Evolutionary conservation across 305 asterid species (phyloP).

Genomic region (Fraxinus albicans): DNA sequence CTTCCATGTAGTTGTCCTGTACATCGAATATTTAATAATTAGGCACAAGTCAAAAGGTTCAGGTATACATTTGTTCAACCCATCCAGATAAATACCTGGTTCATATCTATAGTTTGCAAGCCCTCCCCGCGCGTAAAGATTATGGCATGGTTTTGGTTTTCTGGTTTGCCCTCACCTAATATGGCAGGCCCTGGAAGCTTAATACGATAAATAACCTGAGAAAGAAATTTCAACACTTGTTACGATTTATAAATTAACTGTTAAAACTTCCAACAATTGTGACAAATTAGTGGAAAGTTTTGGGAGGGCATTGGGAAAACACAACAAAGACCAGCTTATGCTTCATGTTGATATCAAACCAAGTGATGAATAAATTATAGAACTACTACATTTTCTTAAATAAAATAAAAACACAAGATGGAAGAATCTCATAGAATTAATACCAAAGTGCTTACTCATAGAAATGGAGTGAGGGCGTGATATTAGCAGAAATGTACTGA

Average conservation of each 20-base stretch:
- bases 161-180: slow-evolving; percentile 98
- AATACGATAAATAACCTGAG: slow-evolving; percentile 85
- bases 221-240: slow-evolving; percentile 21
- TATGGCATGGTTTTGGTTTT: slow-evolving; percentile 97
- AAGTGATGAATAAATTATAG: neutral
- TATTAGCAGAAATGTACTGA: neutral
- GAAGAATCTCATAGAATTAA: neutral
- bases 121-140: slow-evolving; percentile 99
- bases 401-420: neutral
- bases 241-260: neutral
- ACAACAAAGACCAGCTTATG: slow-evolving; percentile 12
- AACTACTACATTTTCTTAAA: neutral
- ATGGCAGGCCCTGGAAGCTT: slow-evolving; percentile 95
- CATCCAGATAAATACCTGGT: slow-evolving; percentile 57
- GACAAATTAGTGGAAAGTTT: slow-evolving; percentile 2
- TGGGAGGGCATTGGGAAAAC: neutral
- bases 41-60: slow-evolving; percentile 13
- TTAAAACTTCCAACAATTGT: neutral
- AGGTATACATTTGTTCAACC: slow-evolving; percentile 3
- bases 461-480: neutral
- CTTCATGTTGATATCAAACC: slow-evolving; percentile 9
- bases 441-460: neutral
- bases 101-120: slow-evolving; percentile 97
- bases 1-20: slow-evolving; percentile 98
- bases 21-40: slow-evolving; percentile 25